Conservation (phyloP, 768 basidiomycete species). For the Artomyces pyxidatus region DNA sequence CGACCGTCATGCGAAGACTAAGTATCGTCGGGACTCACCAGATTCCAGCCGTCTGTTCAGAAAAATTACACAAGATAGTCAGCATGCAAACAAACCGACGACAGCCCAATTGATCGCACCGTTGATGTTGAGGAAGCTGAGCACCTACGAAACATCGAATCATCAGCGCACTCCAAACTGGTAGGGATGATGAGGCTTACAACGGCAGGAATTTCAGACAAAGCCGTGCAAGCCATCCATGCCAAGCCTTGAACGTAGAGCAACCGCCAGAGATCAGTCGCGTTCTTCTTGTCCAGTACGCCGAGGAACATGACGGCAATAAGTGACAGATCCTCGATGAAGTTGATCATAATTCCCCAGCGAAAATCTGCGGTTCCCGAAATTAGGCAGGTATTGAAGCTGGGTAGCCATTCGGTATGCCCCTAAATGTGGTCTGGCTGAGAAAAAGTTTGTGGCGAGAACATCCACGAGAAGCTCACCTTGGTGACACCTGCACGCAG, state of each 20-base stretch:
- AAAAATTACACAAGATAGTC: neutral
- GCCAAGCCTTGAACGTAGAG: constrained; percentile 12
- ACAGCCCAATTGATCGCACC: neutral
- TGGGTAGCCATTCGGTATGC: neutral
- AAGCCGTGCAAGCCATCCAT: constrained; percentile 6
- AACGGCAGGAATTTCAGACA: constrained; percentile 11
- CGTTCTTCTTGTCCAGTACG: constrained; percentile 11
- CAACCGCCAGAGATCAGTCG: constrained; percentile 13
- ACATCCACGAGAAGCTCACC: constrained; percentile 1
- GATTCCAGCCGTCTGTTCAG: constrained; percentile 11
- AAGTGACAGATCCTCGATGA: constrained; percentile 10
- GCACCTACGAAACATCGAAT: neutral
- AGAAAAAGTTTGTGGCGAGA: neutral
- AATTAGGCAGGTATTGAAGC: neutral
- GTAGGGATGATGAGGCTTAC: neutral
- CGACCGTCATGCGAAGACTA: neutral
- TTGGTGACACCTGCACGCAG: neutral
- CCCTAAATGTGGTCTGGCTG: constrained; percentile 2
- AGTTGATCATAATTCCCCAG: constrained; percentile 10
- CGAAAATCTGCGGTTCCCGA: constrained; percentile 6
- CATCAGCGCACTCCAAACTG: neutral
- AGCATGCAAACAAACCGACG: neutral
- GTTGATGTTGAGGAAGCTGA: constrained; percentile 11
- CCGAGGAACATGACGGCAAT: constrained; percentile 11
- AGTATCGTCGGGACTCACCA: neutral